phyloP scores from a whole-genome alignment of 2,329 filamentous ascomycete species.

The Monosporascus sp. region DNA sequence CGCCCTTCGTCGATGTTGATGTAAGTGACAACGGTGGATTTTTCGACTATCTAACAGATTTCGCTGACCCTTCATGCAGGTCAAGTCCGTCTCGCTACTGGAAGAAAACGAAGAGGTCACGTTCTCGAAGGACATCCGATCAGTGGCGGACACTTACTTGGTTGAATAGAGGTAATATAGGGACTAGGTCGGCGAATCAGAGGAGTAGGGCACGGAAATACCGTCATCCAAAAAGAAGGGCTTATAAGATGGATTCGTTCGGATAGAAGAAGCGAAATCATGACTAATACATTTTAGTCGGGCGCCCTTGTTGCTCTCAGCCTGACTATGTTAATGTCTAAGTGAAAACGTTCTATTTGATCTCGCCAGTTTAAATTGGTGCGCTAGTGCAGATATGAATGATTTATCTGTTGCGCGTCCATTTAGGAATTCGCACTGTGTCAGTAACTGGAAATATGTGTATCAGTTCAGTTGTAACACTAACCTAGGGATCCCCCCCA shows the following conservation, averaged over 20 bases:
- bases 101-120: constrained; percentile 74
- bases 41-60: neutral
- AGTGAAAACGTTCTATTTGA: neutral
- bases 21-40: constrained; percentile 52
- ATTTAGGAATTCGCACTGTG: too few species aligned
- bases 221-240: constrained; percentile 7
- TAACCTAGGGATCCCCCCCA: too few species aligned
- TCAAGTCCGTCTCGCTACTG: constrained; percentile 63
- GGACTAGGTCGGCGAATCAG: constrained; percentile 1
- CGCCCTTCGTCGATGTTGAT: constrained; percentile 87
- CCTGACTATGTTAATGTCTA: neutral
- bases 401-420: too few species aligned
- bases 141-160: constrained; percentile 67
- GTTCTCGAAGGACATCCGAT: constrained; percentile 79
- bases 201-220: constrained; percentile 9
- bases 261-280: neutral
- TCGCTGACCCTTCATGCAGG: constrained; percentile 39
- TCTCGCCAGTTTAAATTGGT: too few species aligned
- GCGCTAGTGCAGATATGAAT: too few species aligned
- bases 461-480: too few species aligned
- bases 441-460: too few species aligned
- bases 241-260: neutral
- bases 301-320: neutral
- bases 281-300: neutral
- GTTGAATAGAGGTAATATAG: constrained; percentile 55